Conservation (phyloP, 129 eudicot species). For the Helianthus tuberosus region DNA sequence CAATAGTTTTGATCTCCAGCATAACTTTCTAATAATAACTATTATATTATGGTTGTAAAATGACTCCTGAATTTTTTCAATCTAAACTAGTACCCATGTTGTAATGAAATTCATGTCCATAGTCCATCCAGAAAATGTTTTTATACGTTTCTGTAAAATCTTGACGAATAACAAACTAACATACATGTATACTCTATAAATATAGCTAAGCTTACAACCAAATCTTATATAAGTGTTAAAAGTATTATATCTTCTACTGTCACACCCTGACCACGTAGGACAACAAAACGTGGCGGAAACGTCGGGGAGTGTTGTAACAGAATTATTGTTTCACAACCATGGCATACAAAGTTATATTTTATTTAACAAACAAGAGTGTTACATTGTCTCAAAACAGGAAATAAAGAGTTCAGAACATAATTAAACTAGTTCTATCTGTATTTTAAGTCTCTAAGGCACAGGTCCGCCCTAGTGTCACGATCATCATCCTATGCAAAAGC, state of each 20-base stretch:
- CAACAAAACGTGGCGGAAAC: too few relatives aligned
- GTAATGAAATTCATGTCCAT: not conserved
- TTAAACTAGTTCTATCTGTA: too few relatives aligned
- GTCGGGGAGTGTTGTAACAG: too few relatives aligned
- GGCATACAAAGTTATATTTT: too few relatives aligned
- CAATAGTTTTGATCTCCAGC: slow-evolving; percentile 4
- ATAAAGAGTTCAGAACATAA: too few relatives aligned
- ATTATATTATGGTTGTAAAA: not conserved
- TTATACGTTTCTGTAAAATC: not conserved
- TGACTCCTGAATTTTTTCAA: not conserved
- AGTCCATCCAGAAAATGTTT: not conserved
- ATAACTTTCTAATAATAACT: not conserved
- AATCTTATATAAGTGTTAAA: not conserved
- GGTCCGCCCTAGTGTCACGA: too few relatives aligned
- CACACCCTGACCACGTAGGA: too few relatives aligned
- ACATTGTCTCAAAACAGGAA: too few relatives aligned
- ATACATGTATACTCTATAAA: not conserved
- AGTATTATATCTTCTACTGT: not conserved
- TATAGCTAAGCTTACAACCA: not conserved
- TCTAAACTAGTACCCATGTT: not conserved
- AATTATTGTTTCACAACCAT: too few relatives aligned
- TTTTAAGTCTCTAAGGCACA: too few relatives aligned
- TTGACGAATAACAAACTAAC: not conserved
- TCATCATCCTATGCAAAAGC: too few relatives aligned
- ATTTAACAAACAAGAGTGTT: too few relatives aligned